Evolutionary conservation across 495 filamentous ascomycete genomes (phyloP).

Genomic region (Neurospora tetraspora): DNA sequence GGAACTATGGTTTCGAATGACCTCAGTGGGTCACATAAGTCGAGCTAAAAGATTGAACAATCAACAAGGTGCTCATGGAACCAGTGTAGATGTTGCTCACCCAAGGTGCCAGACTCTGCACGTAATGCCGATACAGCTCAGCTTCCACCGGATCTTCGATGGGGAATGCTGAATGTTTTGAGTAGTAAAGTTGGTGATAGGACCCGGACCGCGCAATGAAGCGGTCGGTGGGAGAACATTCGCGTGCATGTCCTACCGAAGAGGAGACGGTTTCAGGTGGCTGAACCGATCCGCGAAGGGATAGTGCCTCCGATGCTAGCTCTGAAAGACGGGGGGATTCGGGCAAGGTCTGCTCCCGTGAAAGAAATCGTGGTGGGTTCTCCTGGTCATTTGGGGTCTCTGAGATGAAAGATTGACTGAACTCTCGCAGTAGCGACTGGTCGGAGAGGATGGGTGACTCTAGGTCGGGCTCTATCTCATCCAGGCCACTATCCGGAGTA

Average conservation of each 20-base stretch:
- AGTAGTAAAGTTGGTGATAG: neutral
- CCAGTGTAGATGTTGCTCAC: slow-evolving; percentile 20
- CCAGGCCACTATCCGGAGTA: slow-evolving; percentile 11
- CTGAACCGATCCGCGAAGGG: neutral
- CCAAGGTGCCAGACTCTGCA: slow-evolving; percentile 39
- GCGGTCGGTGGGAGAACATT: slow-evolving; percentile 9
- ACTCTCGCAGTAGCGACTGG: neutral
- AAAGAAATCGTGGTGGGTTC: neutral
- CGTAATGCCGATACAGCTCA: slow-evolving; percentile 36
- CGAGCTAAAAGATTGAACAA: slow-evolving; percentile 28
- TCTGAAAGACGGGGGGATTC: neutral
- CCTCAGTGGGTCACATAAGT: slow-evolving; percentile 44
- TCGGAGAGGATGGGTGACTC: slow-evolving; percentile 5
- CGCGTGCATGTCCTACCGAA: neutral
- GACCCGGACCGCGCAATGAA: slow-evolving; percentile 1
- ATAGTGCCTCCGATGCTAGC: neutral
- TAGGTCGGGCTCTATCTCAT: slow-evolving; percentile 7
- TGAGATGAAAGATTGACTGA: neutral
- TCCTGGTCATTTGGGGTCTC: neutral
- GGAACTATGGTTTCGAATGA: slow-evolving; percentile 47
- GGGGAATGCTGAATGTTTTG: slow-evolving; percentile 14
- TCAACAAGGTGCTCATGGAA: neutral
- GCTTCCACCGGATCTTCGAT: slow-evolving; percentile 29
- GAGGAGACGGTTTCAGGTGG: neutral
- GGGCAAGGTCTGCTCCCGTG: neutral